Evolutionary conservation across 805 yeast species (phyloP), one percentile per base, ranked within the genome.

Genomic region (Candida nemodendra): DNA sequence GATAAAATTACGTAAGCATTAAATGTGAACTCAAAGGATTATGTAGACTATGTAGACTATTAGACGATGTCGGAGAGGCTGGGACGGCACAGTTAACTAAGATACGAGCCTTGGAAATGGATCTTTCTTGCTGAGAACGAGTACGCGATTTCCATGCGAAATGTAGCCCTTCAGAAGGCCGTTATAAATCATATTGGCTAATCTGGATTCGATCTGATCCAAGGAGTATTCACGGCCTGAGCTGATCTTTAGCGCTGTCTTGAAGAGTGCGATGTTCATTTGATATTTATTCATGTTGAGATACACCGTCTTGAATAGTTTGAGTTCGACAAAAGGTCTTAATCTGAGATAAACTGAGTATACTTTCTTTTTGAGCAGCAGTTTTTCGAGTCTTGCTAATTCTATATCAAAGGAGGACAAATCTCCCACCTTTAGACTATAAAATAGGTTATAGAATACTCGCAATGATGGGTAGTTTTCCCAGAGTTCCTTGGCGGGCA

Each of bases 81-180:
- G n/a, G n/a, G n/a, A n/a, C n/a, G n/a, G n/a, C n/a, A n/a, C n/a
- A n/a, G n/a, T 17, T 18, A n/a, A 16, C 14, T 26, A 31, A 9
- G 33, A 18, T 5, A 32, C 61, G 27, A 57, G 60, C 22, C 47
- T 52, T 2, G 93, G 95, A 56, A 88, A 88, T 2, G 95, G 81
- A 18, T 76, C 77, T 13, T 68, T 74, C 58, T 83, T 86, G 56
- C 93, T 81, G 38, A 88, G 61, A 8, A 89, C 96, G 14, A 86
- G 66, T 34, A 85, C 83, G 27, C 76, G 66, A 53, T 84, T 79
- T 3, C 80, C 73, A 54, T 87, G 93, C 4, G 95, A 84, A 12
- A 89, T 59, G 58, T 89, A 89, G 0, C 96, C 96, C 59, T 84
- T 87, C 32, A 88, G 65, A 39, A 59, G 64, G 7, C 82, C 82